These are phyloP conservation scores for Pinus taeda DNA, from an alignment of 75 land plant genomes.

Conservation along the genomic window DNA sequence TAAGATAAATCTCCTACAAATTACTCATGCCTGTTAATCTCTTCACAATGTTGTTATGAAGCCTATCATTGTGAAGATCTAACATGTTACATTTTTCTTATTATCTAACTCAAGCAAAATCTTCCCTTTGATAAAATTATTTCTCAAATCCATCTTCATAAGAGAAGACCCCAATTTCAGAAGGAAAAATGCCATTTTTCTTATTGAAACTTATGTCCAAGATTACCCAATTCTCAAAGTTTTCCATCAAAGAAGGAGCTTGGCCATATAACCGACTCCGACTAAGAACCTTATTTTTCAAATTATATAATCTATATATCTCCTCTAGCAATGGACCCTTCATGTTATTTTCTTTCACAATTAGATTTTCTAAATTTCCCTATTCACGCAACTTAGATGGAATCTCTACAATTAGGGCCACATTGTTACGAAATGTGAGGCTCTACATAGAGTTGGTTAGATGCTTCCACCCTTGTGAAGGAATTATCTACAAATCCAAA, in stretches of 20 bases:
- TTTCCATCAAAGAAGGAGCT: constrained; percentile 1
- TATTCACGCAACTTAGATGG: background rate
- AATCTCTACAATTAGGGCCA: background rate
- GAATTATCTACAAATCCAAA: constrained; percentile 18
- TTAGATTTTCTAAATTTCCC: background rate
- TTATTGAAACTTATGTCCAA: background rate
- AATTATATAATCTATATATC: background rate
- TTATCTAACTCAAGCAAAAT: constrained; percentile 13
- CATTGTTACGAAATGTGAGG: constrained; percentile 41
- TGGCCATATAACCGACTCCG: constrained; percentile 7
- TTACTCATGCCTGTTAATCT: constrained; percentile 22
- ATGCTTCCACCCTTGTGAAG: constrained; percentile 20
- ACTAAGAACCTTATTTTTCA: background rate
- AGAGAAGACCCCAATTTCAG: background rate
- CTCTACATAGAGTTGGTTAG: constrained; percentile 24
- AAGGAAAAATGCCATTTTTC: background rate
- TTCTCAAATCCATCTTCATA: background rate
- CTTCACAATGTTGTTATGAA: constrained; percentile 23
- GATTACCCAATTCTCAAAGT: constrained; percentile 1
- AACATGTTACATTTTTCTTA: constrained; percentile 38
- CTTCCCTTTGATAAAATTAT: background rate
- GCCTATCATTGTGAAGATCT: constrained; percentile 34
- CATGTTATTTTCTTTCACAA: constrained; percentile 17
- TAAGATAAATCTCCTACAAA: constrained; percentile 19
- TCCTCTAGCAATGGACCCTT: constrained; percentile 16